A percentile compares a stretch with the other conserved stretches of the same genome.
phyloP scores from a whole-genome alignment of 2,329 filamentous ascomycete genomes.

The Cadophora sp. region DNA sequence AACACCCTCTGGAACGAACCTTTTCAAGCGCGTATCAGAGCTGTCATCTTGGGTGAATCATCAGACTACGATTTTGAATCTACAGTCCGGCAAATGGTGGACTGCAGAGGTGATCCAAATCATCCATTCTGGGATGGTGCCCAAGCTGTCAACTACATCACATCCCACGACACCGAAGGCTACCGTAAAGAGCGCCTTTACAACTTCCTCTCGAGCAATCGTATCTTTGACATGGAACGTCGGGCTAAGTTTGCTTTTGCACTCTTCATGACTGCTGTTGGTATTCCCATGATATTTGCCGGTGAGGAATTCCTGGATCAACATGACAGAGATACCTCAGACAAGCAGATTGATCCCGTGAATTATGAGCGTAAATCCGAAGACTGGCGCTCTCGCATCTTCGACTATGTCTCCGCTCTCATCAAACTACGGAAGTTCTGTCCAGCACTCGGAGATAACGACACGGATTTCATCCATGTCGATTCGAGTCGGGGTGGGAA shows the following conservation, averaged over 20 bases:
- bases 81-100: constrained; percentile 32
- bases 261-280: constrained; percentile 26
- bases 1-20: constrained; percentile 34
- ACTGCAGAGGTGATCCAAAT: constrained; percentile 29
- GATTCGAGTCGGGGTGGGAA: constrained; percentile 30
- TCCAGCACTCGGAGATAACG: constrained; percentile 30
- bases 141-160: constrained; percentile 33
- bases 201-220: constrained; percentile 29
- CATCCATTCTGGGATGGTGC: constrained; percentile 33
- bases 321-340: constrained; percentile 25
- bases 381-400: constrained; percentile 28
- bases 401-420: constrained; percentile 32
- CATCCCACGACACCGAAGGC: constrained; percentile 33
- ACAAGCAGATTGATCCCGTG: constrained; percentile 31
- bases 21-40: constrained; percentile 29
- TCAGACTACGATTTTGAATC: constrained; percentile 25
- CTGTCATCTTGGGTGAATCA: constrained; percentile 24
- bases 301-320: constrained; percentile 34
- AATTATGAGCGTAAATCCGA: constrained; percentile 33
- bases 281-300: constrained; percentile 34
- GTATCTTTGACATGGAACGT: constrained; percentile 26
- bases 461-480: constrained; percentile 30
- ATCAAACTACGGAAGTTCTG: constrained; percentile 26
- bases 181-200: constrained; percentile 30
- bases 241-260: constrained; percentile 31